Conservation (phyloP, 257 asterid genomes). For the Misopates orontium region DNA sequence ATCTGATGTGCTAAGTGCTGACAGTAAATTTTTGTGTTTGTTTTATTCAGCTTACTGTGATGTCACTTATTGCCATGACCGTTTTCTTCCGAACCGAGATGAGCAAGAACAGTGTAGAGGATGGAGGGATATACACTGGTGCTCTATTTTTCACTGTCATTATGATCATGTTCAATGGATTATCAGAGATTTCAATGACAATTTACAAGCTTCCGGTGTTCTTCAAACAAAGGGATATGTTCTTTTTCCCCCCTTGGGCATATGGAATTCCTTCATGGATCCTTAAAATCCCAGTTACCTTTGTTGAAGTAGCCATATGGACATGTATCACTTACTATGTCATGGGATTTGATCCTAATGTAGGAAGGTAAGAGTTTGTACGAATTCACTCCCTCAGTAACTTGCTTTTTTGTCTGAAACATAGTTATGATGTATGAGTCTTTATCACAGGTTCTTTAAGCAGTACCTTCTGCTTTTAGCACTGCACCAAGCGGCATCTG, state of each 20-base stretch:
- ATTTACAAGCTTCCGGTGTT: constrained; percentile 65
- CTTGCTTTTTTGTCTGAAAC: neutral
- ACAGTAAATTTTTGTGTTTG: constrained; percentile 10
- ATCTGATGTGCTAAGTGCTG: neutral
- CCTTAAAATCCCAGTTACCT: constrained; percentile 53
- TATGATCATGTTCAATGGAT: constrained; percentile 58
- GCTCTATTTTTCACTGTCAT: constrained; percentile 49
- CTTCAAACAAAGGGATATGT: constrained; percentile 63
- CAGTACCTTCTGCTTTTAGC: constrained; percentile 50
- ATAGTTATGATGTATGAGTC: neutral
- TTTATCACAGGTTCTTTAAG: constrained; percentile 44
- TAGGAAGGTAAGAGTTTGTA: constrained; percentile 44
- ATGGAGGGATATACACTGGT: constrained; percentile 56
- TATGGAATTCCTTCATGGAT: constrained; percentile 65
- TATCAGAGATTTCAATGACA: constrained; percentile 55
- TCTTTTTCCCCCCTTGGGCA: constrained; percentile 65
- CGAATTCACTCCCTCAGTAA: neutral
- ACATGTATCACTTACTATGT: constrained; percentile 58
- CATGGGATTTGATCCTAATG: constrained; percentile 69
- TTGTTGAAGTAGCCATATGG: constrained; percentile 57
- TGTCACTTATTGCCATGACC: constrained; percentile 45
- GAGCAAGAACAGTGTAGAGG: constrained; percentile 28
- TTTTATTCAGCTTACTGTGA: constrained; percentile 38
- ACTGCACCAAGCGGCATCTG: constrained; percentile 48
- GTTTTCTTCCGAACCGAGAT: constrained; percentile 64